Evolutionary conservation across 2,329 filamentous ascomycete genomes (phyloP).

Genomic region (Rutstroemia sp.): DNA sequence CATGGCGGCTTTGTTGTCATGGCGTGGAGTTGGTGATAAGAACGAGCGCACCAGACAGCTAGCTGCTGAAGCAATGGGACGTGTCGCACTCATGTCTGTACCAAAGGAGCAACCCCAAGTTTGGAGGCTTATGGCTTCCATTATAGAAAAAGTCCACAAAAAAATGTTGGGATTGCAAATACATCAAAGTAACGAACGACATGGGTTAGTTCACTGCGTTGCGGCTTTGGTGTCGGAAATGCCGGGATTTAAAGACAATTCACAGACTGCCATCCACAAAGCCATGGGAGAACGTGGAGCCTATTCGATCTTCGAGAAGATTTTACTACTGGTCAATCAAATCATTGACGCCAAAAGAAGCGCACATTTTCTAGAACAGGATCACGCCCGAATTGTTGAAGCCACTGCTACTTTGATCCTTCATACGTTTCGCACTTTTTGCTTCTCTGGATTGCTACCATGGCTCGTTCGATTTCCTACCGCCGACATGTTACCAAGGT

Average conservation of each 20-base stretch:
- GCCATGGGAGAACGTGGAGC: neutral
- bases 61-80: conserved; percentile 56
- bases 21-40: conserved; percentile 80
- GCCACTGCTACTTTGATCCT: conserved; percentile 47
- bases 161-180: conserved; percentile 8
- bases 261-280: neutral
- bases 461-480: neutral
- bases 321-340: neutral
- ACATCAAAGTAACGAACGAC: conserved; percentile 61
- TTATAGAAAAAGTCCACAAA: conserved; percentile 10
- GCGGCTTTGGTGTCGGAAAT: neutral
- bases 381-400: conserved; percentile 39
- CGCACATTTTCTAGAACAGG: conserved; percentile 21
- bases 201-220: conserved; percentile 51
- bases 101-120: neutral
- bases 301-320: neutral
- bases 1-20: conserved; percentile 44
- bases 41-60: conserved; percentile 67
- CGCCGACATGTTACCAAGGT: neutral
- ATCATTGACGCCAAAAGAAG: neutral
- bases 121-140: neutral
- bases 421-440: neutral
- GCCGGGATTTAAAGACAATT: neutral
- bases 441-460: neutral
- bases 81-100: neutral